Percentiles rank a stretch among this genome's conserved stretches.
Evolutionary conservation across 805 yeast species (phyloP).

Genomic region (Nakazawaea populi): DNA sequence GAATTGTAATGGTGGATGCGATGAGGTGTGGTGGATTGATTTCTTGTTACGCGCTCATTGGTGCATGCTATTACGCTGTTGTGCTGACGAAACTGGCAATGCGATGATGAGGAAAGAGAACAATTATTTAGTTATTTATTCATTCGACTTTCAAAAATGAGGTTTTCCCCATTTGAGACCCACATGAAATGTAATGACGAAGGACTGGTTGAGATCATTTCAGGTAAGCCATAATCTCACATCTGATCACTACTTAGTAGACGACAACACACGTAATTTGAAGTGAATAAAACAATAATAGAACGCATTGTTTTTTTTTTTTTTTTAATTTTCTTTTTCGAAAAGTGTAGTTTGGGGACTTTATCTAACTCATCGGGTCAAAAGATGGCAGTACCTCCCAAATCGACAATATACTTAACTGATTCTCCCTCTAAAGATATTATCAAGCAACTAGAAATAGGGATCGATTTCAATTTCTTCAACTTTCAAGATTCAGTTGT

Average conservation of each 20-base stretch:
- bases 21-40: neutral
- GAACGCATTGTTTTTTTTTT: no score
- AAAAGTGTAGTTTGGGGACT: no score
- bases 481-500: constrained; percentile 21
- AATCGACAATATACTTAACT: constrained; percentile 3
- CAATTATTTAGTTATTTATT: neutral
- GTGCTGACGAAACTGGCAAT: neutral
- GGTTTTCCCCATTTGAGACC: no score
- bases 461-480: constrained; percentile 47
- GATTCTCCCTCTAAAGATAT: neutral
- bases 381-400: constrained; percentile 3
- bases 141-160: no score
- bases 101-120: neutral
- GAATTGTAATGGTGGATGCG: neutral
- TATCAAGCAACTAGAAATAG: constrained; percentile 16
- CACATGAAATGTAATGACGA: no score
- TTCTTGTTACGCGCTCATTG: neutral
- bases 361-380: no score
- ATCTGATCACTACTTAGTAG: no score
- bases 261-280: no score
- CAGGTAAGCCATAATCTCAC: no score
- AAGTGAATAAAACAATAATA: no score
- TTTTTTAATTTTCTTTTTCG: no score
- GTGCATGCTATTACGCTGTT: neutral
- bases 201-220: no score